These are phyloP conservation scores for Dalbergia oliveri DNA, from an alignment of 306 rosid species.

Conservation along the genomic window DNA sequence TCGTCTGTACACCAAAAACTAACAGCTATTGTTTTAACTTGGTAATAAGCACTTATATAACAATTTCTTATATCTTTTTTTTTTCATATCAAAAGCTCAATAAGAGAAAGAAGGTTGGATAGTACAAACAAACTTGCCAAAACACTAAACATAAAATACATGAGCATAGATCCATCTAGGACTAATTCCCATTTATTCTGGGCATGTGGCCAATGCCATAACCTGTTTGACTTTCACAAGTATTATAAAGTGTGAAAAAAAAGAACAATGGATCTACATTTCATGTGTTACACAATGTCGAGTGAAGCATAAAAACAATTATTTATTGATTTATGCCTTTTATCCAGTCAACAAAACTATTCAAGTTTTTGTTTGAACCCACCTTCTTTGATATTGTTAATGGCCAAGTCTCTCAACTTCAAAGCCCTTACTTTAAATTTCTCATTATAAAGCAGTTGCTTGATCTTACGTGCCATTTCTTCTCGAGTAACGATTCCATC, in stretches of 20 bases:
- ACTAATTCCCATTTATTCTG: too few species aligned
- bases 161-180: too few species aligned
- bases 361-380: constrained; percentile 41
- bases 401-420: background rate
- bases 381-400: constrained; percentile 34
- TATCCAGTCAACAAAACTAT: constrained; percentile 40
- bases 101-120: too few species aligned
- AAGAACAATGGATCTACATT: background rate
- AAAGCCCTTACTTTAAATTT: constrained; percentile 17
- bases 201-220: too few species aligned
- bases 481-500: background rate
- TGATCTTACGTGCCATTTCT: constrained; percentile 28
- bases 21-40: too few species aligned
- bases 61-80: too few species aligned
- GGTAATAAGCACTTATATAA: too few species aligned
- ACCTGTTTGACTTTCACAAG: too few species aligned
- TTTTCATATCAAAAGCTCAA: too few species aligned
- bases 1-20: too few species aligned
- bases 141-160: too few species aligned
- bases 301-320: background rate
- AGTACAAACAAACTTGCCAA: too few species aligned
- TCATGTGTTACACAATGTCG: background rate
- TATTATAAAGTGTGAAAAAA: background rate
- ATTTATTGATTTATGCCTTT: constrained; percentile 11
- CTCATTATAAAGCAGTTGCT: constrained; percentile 29